Evolutionary conservation across 768 basidiomycete species (phyloP).

Genomic region (Mycena floridula): DNA sequence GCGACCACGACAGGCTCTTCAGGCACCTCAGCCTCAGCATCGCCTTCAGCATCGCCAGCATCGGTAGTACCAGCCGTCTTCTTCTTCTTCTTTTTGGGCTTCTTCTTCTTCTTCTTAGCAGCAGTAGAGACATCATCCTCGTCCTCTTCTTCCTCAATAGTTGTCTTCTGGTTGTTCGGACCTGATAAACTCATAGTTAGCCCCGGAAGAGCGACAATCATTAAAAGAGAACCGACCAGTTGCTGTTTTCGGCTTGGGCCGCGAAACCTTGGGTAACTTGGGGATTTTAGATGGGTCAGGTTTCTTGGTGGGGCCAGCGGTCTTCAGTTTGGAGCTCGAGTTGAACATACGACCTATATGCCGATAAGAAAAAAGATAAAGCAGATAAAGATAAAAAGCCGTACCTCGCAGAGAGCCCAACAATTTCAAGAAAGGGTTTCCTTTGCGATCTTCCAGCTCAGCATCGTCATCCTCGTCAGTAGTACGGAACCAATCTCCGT

Average conservation of each 20-base stretch:
- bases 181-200: not conserved
- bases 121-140: conserved; percentile 41
- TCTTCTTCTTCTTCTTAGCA: conserved; percentile 73
- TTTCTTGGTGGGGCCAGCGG: conserved; percentile 16
- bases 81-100: conserved; percentile 68
- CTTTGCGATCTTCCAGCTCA: conserved; percentile 46
- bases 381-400: conserved; percentile 6
- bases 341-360: conserved; percentile 59
- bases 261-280: not conserved
- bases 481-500: conserved; percentile 54
- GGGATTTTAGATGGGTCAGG: not conserved
- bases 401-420: conserved; percentile 69
- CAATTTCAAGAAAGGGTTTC: conserved; percentile 75
- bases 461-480: conserved; percentile 39
- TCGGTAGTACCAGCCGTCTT: conserved; percentile 21
- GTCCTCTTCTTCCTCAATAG: conserved; percentile 71
- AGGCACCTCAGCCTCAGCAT: conserved; percentile 13
- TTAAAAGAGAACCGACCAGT: too few species aligned
- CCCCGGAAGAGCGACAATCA: too few species aligned
- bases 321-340: conserved; percentile 37
- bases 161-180: conserved; percentile 35
- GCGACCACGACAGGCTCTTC: conserved; percentile 3
- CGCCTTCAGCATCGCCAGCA: conserved; percentile 12
- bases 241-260: not conserved
- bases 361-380: not conserved